Evolutionary conservation across 768 basidiomycete genomes (phyloP).

Genomic region (Lactarius evosmus): DNA sequence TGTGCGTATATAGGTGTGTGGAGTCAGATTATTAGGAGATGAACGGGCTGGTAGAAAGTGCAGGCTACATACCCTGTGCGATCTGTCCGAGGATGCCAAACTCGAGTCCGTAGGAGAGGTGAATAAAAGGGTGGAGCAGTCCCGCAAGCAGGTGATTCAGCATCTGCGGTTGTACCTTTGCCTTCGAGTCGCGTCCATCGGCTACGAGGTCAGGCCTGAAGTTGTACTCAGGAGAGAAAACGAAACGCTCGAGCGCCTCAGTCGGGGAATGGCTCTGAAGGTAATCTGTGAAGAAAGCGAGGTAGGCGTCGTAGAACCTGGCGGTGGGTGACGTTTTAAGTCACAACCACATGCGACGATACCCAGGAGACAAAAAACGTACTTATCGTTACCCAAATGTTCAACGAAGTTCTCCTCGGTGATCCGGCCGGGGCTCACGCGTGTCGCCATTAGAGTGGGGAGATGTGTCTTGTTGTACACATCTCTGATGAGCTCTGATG

Average conservation of each 20-base stretch:
- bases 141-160: conserved; percentile 53
- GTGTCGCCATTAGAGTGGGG: conserved; percentile 37
- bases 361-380: conserved; percentile 24
- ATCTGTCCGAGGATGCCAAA: conserved; percentile 56
- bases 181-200: conserved; percentile 1
- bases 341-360: not conserved
- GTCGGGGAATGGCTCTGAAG: not conserved
- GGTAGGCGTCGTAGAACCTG: not conserved
- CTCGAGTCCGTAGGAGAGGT: conserved; percentile 59
- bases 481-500: conserved; percentile 38
- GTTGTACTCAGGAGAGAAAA: not conserved
- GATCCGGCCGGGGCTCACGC: conserved; percentile 45
- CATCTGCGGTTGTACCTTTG: conserved; percentile 47
- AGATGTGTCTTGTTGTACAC: conserved; percentile 40
- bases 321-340: too few relatives aligned
- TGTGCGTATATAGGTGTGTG: not conserved
- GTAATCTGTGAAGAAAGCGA: not conserved
- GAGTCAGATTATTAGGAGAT: not conserved
- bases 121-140: conserved; percentile 61
- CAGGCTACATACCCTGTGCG: conserved; percentile 49
- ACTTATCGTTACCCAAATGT: conserved; percentile 58
- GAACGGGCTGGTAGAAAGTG: not conserved
- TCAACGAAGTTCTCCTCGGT: conserved; percentile 47
- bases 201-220: not conserved
- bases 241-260: not conserved